Base-by-base conservation (phyloP, 805 yeast genomes). In the Teunomyces panamensis region DNA sequence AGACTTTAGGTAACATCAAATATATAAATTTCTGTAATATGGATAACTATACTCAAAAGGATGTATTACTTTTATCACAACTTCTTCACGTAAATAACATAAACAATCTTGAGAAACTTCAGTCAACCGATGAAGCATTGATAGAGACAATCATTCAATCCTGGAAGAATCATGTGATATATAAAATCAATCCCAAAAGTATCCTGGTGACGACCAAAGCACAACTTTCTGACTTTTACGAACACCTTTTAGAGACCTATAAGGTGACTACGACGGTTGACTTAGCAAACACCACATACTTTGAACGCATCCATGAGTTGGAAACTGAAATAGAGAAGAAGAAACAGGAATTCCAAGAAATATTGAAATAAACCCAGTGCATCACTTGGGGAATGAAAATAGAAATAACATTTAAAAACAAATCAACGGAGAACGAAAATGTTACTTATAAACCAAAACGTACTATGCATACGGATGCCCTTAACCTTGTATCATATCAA, bases 211-310 rank as follows among this genome's bases (percentile, higher is more conserved):
- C 13, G 20, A 46, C 64, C 3, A 48, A 50, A 4, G 47, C 44
- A 5, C 59, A 68, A 43, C 39, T 67, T 2, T 46, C 42, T 7
- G 50, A 51, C 32, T 45, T 71, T 10, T 72, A 70, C 50, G 49
- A 52, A 14, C 55, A 56, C n/a, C 48, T 71, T 36, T 53, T 71
- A 24, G 52, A 51, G n/a, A 49, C 51, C 39, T 56, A 65, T 47
- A 45, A 43, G 13, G 52, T 44, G 10, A 55, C 55, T 1, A 63
- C 56, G 45, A 71, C 78, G 16, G 71, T 73, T 1, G 72, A 69
- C 16, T 56, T 72, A 49, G 78, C 78, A 33, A 70, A 73, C 50
- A 34, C 44, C 9, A 56, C 60, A 24, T 73, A 71, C 52, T 67
- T 56, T 37, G 48, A 50, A 8, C 50, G 77, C 30, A 55, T 73